Evolutionary conservation across 768 basidiomycete species (phyloP).

Genomic region (Boletus sp.): DNA sequence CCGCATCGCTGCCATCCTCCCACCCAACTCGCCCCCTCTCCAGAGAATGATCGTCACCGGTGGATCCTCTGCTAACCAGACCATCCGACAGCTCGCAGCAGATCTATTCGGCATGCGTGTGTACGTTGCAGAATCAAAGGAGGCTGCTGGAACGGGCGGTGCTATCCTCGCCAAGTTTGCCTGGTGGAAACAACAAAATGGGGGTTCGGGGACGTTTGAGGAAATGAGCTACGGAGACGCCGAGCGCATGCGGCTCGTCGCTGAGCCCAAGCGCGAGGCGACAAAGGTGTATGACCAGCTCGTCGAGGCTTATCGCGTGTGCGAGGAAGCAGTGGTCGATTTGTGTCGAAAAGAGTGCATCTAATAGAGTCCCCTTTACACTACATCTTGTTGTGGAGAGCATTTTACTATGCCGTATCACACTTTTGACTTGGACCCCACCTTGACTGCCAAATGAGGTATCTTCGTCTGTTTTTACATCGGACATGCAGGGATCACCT

Average conservation of each 20-base stretch:
- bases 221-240: constrained; percentile 1
- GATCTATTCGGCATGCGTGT: constrained; percentile 6
- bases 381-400: no score
- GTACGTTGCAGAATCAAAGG: constrained; percentile 6
- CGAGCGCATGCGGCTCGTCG: constrained; percentile 8
- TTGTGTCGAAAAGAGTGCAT: background rate
- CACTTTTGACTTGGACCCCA: no score
- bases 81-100: constrained; percentile 6
- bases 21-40: constrained; percentile 2
- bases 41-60: constrained; percentile 6
- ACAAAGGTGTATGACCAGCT: constrained; percentile 2
- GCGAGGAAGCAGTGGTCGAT: constrained; percentile 4
- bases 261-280: background rate
- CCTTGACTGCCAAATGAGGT: constrained; percentile 22
- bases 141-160: constrained; percentile 5
- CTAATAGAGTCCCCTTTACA: background rate
- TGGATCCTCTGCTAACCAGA: constrained; percentile 8
- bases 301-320: constrained; percentile 3
- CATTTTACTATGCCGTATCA: no score
- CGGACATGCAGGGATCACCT: constrained; percentile 9
- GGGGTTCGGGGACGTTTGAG: background rate
- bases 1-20: constrained; percentile 8
- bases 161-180: constrained; percentile 9
- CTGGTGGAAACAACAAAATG: constrained; percentile 6
- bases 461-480: constrained; percentile 7